Percentiles rank a stretch among this genome's conserved stretches.
These are phyloP conservation scores for Acer campestre DNA, from an alignment of 345 rosid genomes.

Conservation along the genomic window DNA sequence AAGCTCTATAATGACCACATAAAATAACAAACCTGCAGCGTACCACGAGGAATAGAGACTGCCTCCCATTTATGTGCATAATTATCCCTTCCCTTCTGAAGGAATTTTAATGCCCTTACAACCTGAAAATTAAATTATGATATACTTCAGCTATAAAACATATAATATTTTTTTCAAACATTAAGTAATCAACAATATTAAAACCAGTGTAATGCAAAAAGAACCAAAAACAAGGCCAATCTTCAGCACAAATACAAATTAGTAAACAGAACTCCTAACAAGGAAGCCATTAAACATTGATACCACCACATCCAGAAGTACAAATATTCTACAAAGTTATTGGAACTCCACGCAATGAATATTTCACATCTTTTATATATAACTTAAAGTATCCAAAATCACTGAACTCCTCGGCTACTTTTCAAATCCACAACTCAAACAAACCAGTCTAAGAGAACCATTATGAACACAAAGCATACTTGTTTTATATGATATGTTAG, in stretches of 20 bases:
- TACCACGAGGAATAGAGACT: conserved; percentile 86
- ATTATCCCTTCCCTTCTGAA: conserved; percentile 59
- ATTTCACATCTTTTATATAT: background rate
- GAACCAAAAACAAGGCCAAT: background rate
- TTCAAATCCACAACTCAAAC: background rate
- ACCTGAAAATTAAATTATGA: conserved; percentile 49
- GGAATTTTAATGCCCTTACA: conserved; percentile 75
- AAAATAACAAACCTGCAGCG: conserved; percentile 85
- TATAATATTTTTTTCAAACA: background rate
- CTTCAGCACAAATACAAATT: no score
- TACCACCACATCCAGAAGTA: no score
- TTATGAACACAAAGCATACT: background rate
- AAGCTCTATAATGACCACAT: conserved; percentile 15
- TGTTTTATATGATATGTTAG: background rate
- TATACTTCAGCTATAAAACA: conserved; percentile 12
- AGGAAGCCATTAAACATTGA: no score
- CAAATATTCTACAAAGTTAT: no score
- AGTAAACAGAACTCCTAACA: no score
- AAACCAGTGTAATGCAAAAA: background rate
- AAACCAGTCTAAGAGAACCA: background rate
- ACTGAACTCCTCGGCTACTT: background rate
- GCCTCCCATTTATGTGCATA: conserved; percentile 59
- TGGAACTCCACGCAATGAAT: background rate
- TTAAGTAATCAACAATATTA: background rate
- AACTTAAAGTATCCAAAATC: background rate